Conservation (phyloP, 345 rosid species). For the Eucalyptus regnans region DNA sequence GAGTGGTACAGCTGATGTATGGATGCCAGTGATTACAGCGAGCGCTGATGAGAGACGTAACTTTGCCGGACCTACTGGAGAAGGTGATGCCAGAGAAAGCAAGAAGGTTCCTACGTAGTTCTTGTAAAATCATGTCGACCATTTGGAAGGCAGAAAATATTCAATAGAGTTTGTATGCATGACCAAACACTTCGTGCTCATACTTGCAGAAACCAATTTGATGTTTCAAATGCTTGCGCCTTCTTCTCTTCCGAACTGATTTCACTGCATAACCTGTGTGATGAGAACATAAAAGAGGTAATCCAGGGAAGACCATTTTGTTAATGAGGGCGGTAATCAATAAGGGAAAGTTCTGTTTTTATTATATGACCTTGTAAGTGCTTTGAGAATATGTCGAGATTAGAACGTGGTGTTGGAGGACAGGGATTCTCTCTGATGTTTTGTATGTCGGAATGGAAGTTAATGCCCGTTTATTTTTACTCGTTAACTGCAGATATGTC, state of each 20-base stretch:
- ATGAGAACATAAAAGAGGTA: background rate
- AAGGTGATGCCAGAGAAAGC: background rate
- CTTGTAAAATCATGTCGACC: background rate
- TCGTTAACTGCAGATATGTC: background rate
- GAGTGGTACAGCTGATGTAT: slow-evolving; percentile 67
- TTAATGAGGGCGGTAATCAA: background rate
- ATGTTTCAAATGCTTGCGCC: background rate
- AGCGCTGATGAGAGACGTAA: slow-evolving; percentile 51
- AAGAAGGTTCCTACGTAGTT: background rate
- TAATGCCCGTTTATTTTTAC: background rate
- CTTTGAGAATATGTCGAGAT: background rate
- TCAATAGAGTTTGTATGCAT: background rate
- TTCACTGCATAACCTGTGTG: background rate
- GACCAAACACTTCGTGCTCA: background rate
- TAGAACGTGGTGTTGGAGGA: background rate
- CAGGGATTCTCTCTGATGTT: background rate
- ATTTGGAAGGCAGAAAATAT: background rate
- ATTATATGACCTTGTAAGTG: background rate
- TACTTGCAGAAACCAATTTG: background rate
- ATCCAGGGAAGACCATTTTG: background rate
- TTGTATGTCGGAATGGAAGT: background rate
- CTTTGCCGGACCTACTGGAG: slow-evolving; percentile 31
- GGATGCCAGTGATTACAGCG: slow-evolving; percentile 91
- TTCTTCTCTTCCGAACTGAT: background rate
- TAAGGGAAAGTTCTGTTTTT: background rate